Evolutionary conservation across 441 rosid genomes (phyloP), one percentile per base, ranked within the genome.

Genomic region (Syzygium malaccense): DNA sequence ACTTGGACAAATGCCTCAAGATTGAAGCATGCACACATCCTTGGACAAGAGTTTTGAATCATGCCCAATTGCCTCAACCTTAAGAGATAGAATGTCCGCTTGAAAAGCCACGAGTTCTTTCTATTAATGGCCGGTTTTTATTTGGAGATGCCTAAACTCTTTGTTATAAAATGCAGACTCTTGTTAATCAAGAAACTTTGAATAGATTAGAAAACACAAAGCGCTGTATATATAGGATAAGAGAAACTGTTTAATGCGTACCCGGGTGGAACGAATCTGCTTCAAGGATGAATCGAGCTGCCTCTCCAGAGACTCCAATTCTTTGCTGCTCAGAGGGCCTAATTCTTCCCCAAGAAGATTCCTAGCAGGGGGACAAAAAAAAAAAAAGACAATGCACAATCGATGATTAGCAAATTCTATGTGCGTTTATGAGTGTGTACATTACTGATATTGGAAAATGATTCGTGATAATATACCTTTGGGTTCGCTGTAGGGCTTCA

Each of bases 281-380:
- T 95, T 97, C 92, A 98, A 86, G 53, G 99, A 98, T 87, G 95
- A 91, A 89, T 97, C 99, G 53, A 98, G 98, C 93, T 98, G 99
- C 93, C 97, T 96, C 92, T 98, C 99, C 30, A 98, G 98, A 23
- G 99, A 95, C 89, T 98, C 99, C 88, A 98, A 98, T 87, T 97
- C 99, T 85, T 96, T 97, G 93, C 97, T 94, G 95, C 92, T 95
- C 28, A 97, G 90, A 91, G 99, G 99, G 19, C 98, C 98, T 62
- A 98, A 96, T 89, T 97, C 99, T 94, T 98, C 99, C 89, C 99
- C 99, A 88, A 98, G 88, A 41, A 98, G 94, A 90, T 98, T 98
- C 94, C 99, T 98, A 86, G 45, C 30, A 23, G 49, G 49, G 7
- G 28, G 28, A 71, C 26, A 71, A 33, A 37, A 10, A 64, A 15